Conservation (phyloP, 106 monocot genomes). For the Allium sativum region DNA sequence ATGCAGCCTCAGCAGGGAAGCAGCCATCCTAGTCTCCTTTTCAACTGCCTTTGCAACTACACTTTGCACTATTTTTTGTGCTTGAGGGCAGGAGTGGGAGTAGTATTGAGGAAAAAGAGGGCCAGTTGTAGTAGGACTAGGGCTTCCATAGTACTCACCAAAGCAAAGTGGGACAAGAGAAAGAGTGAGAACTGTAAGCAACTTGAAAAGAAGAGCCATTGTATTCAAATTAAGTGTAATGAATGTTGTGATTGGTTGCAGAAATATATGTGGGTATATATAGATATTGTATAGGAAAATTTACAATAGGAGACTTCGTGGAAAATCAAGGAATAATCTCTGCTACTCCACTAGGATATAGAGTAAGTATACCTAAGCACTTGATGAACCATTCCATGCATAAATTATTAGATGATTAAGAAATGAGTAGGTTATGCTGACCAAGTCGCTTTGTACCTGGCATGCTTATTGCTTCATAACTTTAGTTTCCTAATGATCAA, state of each 20-base stretch:
- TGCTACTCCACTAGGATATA: not conserved
- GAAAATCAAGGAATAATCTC: not conserved
- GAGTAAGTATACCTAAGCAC: not conserved
- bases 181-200: not conserved
- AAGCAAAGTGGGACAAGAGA: not conserved
- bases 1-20: constrained; percentile 9
- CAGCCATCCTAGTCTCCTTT: constrained; percentile 7
- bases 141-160: not conserved
- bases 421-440: not conserved
- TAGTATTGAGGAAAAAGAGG: constrained; percentile 6
- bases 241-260: not conserved
- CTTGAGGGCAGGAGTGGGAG: constrained; percentile 5
- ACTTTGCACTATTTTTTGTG: not conserved
- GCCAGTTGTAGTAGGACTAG: not conserved
- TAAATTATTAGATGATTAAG: not conserved
- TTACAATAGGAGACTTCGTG: not conserved
- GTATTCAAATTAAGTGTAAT: not conserved
- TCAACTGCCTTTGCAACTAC: constrained; percentile 5
- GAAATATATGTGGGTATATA: not conserved
- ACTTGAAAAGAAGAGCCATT: not conserved
- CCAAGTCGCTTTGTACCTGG: not conserved
- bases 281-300: not conserved
- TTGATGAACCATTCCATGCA: not conserved
- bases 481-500: not conserved
- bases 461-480: not conserved